These are phyloP conservation scores for Clonostachys rhizophaga DNA, from an alignment of 2,329 filamentous ascomycete species.

Conservation along the genomic window DNA sequence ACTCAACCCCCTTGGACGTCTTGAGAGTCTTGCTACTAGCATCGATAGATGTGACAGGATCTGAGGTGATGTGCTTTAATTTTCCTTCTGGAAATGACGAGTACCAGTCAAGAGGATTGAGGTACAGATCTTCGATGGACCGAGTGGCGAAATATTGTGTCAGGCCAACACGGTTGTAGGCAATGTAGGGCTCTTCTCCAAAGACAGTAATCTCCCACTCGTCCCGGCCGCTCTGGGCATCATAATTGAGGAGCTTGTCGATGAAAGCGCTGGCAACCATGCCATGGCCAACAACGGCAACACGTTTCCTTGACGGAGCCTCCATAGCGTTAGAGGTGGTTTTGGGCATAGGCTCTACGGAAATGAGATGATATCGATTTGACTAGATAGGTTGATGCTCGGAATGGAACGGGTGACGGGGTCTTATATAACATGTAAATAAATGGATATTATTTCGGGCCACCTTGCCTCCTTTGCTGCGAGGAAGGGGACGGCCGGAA, in stretches of 20 bases:
- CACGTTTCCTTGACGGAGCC: conserved; percentile 42
- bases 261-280: conserved; percentile 92
- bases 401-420: no score
- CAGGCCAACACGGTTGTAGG: conserved; percentile 86
- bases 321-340: conserved; percentile 19
- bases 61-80: not conserved
- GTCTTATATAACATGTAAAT: no score
- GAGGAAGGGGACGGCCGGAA: no score
- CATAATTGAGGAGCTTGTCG: conserved; percentile 84
- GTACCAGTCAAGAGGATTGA: conserved; percentile 76
- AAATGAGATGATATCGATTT: no score
- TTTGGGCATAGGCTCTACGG: no score
- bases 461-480: no score
- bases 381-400: no score
- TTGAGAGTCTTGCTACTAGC: conserved; percentile 59
- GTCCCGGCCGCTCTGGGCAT: conserved; percentile 54
- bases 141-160: conserved; percentile 87
- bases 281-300: conserved; percentile 77
- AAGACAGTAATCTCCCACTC: conserved; percentile 82
- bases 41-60: conserved; percentile 56
- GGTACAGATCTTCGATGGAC: conserved; percentile 79
- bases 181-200: conserved; percentile 81
- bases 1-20: conserved; percentile 64
- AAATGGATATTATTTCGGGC: no score
- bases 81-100: not conserved